Percentiles rank a stretch among this genome's conserved stretches.
These are phyloP conservation scores for Dysphania ambrosioides DNA, from an alignment of 148 eudicot species.

Conservation along the genomic window DNA sequence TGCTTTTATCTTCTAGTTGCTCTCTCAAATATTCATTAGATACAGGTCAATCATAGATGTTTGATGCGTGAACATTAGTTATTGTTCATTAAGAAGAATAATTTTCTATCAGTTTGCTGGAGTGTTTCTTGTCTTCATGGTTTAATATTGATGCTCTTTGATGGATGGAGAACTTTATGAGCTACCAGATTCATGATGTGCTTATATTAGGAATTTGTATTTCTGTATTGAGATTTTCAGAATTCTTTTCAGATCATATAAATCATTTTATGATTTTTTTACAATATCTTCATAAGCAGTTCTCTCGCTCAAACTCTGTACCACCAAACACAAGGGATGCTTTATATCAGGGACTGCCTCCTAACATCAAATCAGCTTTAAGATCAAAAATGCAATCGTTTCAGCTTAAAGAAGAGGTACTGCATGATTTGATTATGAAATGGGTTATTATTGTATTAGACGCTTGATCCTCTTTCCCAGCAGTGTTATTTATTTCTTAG, in stretches of 20 bases:
- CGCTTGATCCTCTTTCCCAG: not conserved
- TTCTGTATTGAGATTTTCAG: too few relatives aligned
- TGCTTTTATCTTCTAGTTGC: not conserved
- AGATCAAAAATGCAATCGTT: slow-evolving; percentile 68
- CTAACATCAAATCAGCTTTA: slow-evolving; percentile 68
- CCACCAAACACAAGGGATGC: slow-evolving; percentile 90
- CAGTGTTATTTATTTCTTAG: not conserved
- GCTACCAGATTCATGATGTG: too few relatives aligned
- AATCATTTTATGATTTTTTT: not conserved
- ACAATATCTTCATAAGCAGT: slow-evolving; percentile 37
- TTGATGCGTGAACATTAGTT: too few relatives aligned
- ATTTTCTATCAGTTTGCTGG: too few relatives aligned
- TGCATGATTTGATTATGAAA: not conserved
- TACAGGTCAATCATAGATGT: too few relatives aligned
- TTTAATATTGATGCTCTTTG: too few relatives aligned
- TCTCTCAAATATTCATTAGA: not conserved
- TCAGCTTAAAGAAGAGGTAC: slow-evolving; percentile 79
- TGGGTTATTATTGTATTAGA: not conserved
- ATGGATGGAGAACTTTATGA: too few relatives aligned
- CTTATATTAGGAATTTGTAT: too few relatives aligned
- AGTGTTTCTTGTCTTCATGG: too few relatives aligned
- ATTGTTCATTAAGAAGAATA: too few relatives aligned
- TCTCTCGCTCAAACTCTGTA: slow-evolving; percentile 82
- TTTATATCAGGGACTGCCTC: slow-evolving; percentile 93
- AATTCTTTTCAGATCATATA: not conserved